Evolutionary conservation across 2,329 filamentous ascomycete genomes (phyloP).

Genomic region (Trichoderma oligosporum): DNA sequence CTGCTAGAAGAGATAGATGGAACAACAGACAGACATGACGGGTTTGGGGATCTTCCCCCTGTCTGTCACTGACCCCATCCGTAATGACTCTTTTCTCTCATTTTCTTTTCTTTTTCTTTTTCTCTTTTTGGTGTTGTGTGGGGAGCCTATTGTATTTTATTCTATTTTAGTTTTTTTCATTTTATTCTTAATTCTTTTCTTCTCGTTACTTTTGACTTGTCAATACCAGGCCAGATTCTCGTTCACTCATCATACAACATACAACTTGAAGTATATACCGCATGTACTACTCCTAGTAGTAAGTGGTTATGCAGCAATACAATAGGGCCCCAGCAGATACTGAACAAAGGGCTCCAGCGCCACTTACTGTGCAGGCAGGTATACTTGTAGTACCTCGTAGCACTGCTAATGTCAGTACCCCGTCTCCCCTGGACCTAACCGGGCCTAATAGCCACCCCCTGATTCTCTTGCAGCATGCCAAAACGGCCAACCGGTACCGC

Average conservation of each 20-base stretch:
- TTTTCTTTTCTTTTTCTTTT: background rate
- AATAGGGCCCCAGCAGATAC: constrained; percentile 6
- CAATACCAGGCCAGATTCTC: too few relatives aligned
- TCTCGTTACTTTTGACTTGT: too few relatives aligned
- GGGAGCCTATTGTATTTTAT: background rate
- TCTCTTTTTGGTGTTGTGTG: background rate
- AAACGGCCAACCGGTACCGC: constrained; percentile 1
- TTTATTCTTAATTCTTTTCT: background rate
- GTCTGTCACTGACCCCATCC: constrained; percentile 11
- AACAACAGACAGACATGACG: constrained; percentile 13
- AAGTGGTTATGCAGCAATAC: background rate
- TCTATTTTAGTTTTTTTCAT: background rate
- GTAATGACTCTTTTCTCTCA: background rate
- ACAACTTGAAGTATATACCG: too few relatives aligned
- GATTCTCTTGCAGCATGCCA: background rate
- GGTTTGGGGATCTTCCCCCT: too few relatives aligned
- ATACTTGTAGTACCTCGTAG: background rate
- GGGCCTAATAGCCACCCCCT: background rate
- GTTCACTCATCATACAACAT: too few relatives aligned
- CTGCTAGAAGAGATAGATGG: constrained; percentile 14
- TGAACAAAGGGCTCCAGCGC: too few relatives aligned
- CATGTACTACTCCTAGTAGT: too few relatives aligned
- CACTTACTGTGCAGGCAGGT: too few relatives aligned
- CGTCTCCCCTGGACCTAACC: background rate
- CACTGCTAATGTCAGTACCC: constrained; percentile 1